phyloP scores from a whole-genome alignment of 495 filamentous ascomycete species.

The Neurospora sp. region DNA sequence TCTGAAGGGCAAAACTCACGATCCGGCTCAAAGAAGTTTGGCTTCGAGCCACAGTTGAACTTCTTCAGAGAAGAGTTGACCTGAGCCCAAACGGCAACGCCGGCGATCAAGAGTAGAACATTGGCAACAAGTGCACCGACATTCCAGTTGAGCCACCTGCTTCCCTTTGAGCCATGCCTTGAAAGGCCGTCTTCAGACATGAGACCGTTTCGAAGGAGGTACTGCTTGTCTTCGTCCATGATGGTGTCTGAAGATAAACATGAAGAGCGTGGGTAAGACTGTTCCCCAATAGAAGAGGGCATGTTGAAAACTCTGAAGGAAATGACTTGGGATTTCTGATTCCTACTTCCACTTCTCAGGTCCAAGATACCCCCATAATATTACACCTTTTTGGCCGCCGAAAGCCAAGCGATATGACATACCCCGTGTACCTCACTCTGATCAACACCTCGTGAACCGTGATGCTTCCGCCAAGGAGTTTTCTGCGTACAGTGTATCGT shows the following conservation, averaged over 20 bases:
- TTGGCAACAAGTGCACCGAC: background rate
- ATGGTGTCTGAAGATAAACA: background rate
- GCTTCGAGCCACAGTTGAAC: background rate
- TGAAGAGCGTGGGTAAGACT: background rate
- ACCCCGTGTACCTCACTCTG: background rate
- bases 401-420: background rate
- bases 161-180: background rate
- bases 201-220: background rate
- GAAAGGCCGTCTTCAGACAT: background rate
- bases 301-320: background rate
- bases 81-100: background rate
- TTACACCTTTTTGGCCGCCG: background rate
- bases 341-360: background rate
- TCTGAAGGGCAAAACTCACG: background rate
- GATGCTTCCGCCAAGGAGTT: background rate
- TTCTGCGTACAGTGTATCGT: background rate
- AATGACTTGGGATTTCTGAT: background rate
- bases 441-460: background rate
- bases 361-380: background rate
- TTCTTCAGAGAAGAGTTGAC: background rate
- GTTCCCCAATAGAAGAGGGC: background rate
- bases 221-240: conserved; percentile 1
- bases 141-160: background rate
- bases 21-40: conserved; percentile 1
- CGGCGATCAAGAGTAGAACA: background rate